These are phyloP conservation scores for Cadophora sp. DNA, from an alignment of 2,329 filamentous ascomycete genomes.

Conservation along the genomic window DNA sequence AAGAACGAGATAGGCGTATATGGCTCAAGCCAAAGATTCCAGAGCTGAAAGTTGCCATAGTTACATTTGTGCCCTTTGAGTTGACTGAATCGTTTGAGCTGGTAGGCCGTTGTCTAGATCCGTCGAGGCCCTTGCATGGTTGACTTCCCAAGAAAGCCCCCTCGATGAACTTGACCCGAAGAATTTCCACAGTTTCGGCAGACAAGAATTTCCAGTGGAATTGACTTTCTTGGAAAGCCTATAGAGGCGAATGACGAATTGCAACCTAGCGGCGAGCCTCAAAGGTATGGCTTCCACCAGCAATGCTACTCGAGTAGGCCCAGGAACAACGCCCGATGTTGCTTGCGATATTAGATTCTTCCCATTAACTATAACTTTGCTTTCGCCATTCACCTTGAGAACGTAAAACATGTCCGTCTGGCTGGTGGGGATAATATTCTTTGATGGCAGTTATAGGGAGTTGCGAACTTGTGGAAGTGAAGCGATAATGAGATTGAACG, in stretches of 20 bases:
- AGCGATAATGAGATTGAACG: too few species aligned
- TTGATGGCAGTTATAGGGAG: too few species aligned
- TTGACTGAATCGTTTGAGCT: neutral
- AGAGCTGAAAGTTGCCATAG: neutral
- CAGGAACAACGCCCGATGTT: too few species aligned
- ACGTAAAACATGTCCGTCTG: too few species aligned
- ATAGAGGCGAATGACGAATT: neutral
- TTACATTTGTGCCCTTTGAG: too few species aligned
- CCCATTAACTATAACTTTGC: too few species aligned
- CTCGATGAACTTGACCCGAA: neutral
- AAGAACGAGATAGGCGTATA: neutral
- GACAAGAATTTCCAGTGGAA: neutral
- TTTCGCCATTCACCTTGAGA: too few species aligned
- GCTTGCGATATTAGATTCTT: too few species aligned
- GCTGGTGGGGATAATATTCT: too few species aligned
- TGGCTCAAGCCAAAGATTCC: neutral
- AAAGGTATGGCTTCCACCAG: neutral
- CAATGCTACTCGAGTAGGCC: too few species aligned
- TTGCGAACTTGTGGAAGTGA: too few species aligned
- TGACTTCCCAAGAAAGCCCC: neutral
- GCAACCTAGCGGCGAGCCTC: neutral
- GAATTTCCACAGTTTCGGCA: neutral
- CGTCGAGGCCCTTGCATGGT: neutral
- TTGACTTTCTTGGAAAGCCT: neutral
- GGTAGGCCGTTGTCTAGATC: neutral